A percentile compares a stretch with the other conserved stretches of the same genome.
Conservation (phyloP, 2,329 filamentous ascomycete species). For the Aschersonia sp. region DNA sequence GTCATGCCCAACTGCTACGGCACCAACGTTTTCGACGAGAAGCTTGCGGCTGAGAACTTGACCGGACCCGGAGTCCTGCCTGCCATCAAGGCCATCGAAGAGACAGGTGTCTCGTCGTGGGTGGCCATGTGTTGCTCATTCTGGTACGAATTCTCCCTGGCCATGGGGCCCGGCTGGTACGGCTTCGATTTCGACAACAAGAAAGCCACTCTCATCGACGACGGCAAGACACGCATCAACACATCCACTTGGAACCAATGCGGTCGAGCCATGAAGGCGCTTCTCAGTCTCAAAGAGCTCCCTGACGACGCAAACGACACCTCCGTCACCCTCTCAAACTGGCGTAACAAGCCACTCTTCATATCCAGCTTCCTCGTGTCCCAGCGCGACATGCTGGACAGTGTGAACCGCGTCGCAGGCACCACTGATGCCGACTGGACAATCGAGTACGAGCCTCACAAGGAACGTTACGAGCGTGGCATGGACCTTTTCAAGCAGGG, state of each 20-base stretch:
- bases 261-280: conserved; percentile 32
- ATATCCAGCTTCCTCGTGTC: conserved; percentile 41
- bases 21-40: conserved; percentile 31
- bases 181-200: conserved; percentile 33
- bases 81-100: conserved; percentile 21
- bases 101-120: conserved; percentile 23
- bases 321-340: conserved; percentile 18
- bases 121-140: conserved; percentile 37
- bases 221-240: conserved; percentile 29
- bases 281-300: conserved; percentile 33
- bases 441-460: conserved; percentile 25
- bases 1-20: conserved; percentile 35
- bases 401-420: conserved; percentile 41
- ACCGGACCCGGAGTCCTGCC: conserved; percentile 11
- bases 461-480: conserved; percentile 18
- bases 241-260: conserved; percentile 37
- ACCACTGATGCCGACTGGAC: conserved; percentile 46
- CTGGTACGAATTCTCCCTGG: conserved; percentile 40
- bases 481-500: conserved; percentile 26
- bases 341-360: conserved; percentile 31
- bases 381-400: conserved; percentile 51
- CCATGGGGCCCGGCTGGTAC: conserved; percentile 20
- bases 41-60: conserved; percentile 19
- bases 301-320: conserved; percentile 22
- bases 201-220: conserved; percentile 31